phyloP scores from a whole-genome alignment of 257 asterid genomes.

The Avicennia marina region DNA sequence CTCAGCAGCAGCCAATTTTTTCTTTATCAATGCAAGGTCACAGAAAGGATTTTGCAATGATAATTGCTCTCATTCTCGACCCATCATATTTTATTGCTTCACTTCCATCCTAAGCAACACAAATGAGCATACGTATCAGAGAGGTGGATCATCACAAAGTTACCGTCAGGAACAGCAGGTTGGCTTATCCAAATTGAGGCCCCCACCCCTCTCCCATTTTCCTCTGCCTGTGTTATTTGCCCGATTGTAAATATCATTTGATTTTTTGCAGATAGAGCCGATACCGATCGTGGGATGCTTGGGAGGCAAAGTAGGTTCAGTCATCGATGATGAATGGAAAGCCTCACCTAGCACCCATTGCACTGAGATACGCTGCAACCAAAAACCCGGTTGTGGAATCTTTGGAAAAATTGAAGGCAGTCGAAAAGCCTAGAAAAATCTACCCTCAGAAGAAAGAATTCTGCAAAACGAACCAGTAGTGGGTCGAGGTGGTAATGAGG shows the following conservation, averaged over 20 bases:
- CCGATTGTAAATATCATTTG: background rate
- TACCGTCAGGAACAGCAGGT: slow-evolving; percentile 82
- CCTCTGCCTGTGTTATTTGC: background rate
- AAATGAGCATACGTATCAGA: slow-evolving; percentile 77
- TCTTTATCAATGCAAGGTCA: too few relatives aligned
- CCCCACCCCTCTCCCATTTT: background rate
- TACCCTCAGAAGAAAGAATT: slow-evolving; percentile 67
- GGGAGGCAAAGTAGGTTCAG: slow-evolving; percentile 93
- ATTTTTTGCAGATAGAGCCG: slow-evolving; percentile 17
- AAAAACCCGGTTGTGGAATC: slow-evolving; percentile 57
- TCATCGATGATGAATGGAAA: slow-evolving; percentile 92
- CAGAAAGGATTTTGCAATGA: too few relatives aligned
- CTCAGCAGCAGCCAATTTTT: too few relatives aligned
- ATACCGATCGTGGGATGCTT: slow-evolving; percentile 86
- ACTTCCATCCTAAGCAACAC: slow-evolving; percentile 48
- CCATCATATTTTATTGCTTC: background rate
- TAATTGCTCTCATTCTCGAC: background rate
- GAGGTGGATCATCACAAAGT: slow-evolving; percentile 79
- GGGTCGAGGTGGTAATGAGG: slow-evolving; percentile 18
- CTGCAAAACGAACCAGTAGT: slow-evolving; percentile 39
- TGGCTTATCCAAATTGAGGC: background rate
- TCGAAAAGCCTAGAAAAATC: slow-evolving; percentile 48
- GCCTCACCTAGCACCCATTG: slow-evolving; percentile 86
- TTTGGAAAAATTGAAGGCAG: slow-evolving; percentile 66
- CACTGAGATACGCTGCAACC: slow-evolving; percentile 77